Evolutionary conservation across 1,139 yeast species (phyloP).

Genomic region (Saccharomycopsis crataegensis): DNA sequence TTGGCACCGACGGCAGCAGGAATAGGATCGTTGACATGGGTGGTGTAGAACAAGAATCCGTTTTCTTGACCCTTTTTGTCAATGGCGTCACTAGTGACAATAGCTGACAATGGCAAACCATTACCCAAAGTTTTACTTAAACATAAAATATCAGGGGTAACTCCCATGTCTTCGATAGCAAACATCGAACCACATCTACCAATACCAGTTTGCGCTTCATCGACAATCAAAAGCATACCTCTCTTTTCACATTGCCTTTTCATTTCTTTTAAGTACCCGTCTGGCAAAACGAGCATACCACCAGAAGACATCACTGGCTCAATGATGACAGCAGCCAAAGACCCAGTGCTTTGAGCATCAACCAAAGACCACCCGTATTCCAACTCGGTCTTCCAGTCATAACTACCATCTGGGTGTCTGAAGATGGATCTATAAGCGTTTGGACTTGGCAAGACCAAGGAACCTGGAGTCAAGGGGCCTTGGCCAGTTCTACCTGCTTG

Average conservation of each 20-base stretch:
- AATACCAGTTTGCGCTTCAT: slow-evolving; percentile 32
- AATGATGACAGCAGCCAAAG: slow-evolving; percentile 30
- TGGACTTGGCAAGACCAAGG: slow-evolving; percentile 25
- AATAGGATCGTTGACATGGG: slow-evolving; percentile 26
- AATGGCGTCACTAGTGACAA: slow-evolving; percentile 24
- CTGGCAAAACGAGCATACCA: slow-evolving; percentile 24
- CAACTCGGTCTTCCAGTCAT: slow-evolving; percentile 27
- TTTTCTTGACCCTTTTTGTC: slow-evolving; percentile 20
- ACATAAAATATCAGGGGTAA: slow-evolving; percentile 29
- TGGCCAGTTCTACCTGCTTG: slow-evolving; percentile 25
- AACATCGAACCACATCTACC: slow-evolving; percentile 31
- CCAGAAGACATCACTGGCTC: slow-evolving; percentile 28
- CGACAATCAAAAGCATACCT: slow-evolving; percentile 27
- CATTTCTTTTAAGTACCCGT: slow-evolving; percentile 23
- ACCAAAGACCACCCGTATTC: slow-evolving; percentile 23
- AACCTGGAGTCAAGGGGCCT: slow-evolving; percentile 26
- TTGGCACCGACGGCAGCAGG: slow-evolving; percentile 27
- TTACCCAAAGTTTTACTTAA: slow-evolving; percentile 29
- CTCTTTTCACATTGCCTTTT: slow-evolving; percentile 24
- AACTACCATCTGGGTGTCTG: slow-evolving; percentile 24
- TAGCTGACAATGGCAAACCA: slow-evolving; percentile 29
- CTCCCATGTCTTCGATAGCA: slow-evolving; percentile 27
- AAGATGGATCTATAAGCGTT: slow-evolving; percentile 25
- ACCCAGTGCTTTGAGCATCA: slow-evolving; percentile 24
- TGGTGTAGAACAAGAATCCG: slow-evolving; percentile 24